phyloP scores from a whole-genome alignment of 2,329 filamentous ascomycete genomes.

The Penicillium sp. region DNA sequence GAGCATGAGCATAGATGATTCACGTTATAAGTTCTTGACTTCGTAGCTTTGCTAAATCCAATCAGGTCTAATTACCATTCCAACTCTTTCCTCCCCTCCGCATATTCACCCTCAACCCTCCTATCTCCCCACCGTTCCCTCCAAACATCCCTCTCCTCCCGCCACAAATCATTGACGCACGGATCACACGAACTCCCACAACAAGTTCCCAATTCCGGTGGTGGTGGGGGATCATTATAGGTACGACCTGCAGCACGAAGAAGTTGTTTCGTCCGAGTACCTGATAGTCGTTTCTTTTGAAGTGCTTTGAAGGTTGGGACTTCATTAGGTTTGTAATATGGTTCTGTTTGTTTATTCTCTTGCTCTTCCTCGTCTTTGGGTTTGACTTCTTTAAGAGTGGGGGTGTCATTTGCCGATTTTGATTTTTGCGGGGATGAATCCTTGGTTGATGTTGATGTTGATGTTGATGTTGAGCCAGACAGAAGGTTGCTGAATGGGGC shows the following conservation, averaged over 20 bases:
- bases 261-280: conserved; percentile 35
- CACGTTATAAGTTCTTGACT: neutral
- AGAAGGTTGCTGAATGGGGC: conserved; percentile 11
- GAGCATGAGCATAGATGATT: neutral
- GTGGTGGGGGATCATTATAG: conserved; percentile 34
- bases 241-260: conserved; percentile 31
- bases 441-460: neutral
- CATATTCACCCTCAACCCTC: conserved; percentile 12
- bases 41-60: neutral
- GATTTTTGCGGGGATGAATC: neutral
- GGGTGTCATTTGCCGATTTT: too few species aligned
- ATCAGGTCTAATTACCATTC: conserved; percentile 15
- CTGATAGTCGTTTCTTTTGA: conserved; percentile 30
- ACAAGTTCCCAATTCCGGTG: conserved; percentile 33
- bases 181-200: conserved; percentile 41
- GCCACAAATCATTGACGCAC: conserved; percentile 38
- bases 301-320: conserved; percentile 30
- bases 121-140: conserved; percentile 34
- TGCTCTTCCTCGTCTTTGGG: neutral
- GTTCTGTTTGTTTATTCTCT: conserved; percentile 8
- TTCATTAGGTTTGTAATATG: conserved; percentile 26
- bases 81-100: conserved; percentile 11
- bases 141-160: conserved; percentile 35
- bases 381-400: too few species aligned
- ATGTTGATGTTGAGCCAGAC: neutral